A percentile compares a stretch with the other conserved stretches of the same genome.
Conservation (phyloP, 2,329 filamentous ascomycete species). For the Purpureocillium takamizusanense region DNA sequence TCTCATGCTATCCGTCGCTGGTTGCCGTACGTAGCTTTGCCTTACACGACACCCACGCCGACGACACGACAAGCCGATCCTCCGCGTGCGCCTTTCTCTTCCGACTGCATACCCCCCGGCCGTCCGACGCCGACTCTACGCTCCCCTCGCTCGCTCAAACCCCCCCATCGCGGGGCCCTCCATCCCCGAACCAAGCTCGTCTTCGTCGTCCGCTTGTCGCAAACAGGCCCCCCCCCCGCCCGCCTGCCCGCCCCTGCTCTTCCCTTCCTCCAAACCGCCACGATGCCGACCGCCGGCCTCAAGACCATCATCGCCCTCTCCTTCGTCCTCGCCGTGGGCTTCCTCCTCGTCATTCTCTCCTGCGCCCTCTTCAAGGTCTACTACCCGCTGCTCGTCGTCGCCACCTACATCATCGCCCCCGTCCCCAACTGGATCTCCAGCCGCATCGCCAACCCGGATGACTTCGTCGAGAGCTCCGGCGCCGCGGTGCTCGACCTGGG, state of each 20-base stretch:
- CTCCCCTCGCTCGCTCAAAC: too few species aligned
- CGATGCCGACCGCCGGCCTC: slow-evolving; percentile 72
- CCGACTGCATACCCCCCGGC: too few species aligned
- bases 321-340: slow-evolving; percentile 97
- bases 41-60: background rate
- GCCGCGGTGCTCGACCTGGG: slow-evolving; percentile 88
- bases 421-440: slow-evolving; percentile 94
- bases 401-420: slow-evolving; percentile 87
- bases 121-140: too few species aligned
- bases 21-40: too few species aligned
- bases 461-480: slow-evolving; percentile 81
- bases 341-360: slow-evolving; percentile 96
- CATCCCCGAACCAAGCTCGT: too few species aligned
- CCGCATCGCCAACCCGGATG: slow-evolving; percentile 83
- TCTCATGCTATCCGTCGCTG: background rate
- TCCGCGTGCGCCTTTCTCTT: background rate
- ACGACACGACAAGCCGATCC: background rate
- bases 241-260: background rate
- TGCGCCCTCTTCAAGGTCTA: slow-evolving; percentile 93
- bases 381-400: slow-evolving; percentile 90
- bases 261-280: slow-evolving; percentile 15
- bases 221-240: too few species aligned
- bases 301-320: slow-evolving; percentile 99
- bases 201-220: too few species aligned
- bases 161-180: slow-evolving; percentile 7